phyloP scores from a whole-genome alignment of 2,329 filamentous ascomycete species.

The Apiospora phragmitis region DNA sequence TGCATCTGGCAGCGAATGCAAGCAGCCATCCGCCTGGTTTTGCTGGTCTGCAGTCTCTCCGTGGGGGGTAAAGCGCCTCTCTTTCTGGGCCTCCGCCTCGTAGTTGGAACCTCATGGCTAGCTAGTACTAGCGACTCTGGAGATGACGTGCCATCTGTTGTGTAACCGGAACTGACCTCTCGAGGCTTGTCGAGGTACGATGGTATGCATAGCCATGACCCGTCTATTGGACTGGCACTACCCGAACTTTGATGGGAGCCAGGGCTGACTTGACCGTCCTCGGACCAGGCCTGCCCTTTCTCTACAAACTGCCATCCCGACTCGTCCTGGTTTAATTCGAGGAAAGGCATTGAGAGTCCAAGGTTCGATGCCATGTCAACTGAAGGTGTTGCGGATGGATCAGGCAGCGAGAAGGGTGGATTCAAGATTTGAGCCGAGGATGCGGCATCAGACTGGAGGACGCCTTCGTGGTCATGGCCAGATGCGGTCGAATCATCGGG shows the following conservation, averaged over 20 bases:
- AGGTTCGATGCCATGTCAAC: not conserved
- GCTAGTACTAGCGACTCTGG: not conserved
- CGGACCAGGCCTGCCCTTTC: not conserved
- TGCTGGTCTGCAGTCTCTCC: constrained; percentile 32
- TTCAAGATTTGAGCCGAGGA: not conserved
- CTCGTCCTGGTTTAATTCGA: not conserved
- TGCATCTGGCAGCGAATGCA: constrained; percentile 48
- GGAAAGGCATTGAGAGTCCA: not conserved
- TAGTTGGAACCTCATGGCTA: not conserved
- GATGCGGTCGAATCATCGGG: not conserved
- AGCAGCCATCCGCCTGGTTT: constrained; percentile 38
- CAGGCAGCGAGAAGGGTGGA: not conserved
- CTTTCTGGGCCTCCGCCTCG: constrained; percentile 13
- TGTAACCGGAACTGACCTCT: not conserved
- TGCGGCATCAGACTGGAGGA: not conserved
- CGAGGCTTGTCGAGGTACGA: not conserved
- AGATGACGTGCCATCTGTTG: not conserved
- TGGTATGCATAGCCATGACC: not conserved
- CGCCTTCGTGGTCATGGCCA: not conserved
- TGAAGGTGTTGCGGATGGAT: not conserved
- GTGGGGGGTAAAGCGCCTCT: not conserved
- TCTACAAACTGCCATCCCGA: not conserved
- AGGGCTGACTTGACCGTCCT: not conserved
- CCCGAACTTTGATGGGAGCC: not conserved
- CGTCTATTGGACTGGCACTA: not conserved